Conservation (phyloP, 139 green algal genomes). For the Volvox reticuliferus region DNA sequence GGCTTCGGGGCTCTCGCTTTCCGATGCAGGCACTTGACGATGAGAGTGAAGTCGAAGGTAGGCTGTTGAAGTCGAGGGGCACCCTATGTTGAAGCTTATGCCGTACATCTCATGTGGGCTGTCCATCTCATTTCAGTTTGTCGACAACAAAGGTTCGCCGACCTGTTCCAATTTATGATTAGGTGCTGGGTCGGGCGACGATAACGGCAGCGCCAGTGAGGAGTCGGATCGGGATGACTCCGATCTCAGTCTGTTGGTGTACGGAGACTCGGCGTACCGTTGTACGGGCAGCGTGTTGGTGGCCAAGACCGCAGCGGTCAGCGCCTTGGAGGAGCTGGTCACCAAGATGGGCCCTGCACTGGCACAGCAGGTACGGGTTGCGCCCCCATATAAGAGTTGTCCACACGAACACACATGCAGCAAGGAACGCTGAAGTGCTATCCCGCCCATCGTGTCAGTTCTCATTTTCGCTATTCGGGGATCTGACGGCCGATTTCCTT, state of each 20-base stretch:
- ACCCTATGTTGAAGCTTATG: background rate
- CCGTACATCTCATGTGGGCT: background rate
- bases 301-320: slow-evolving; percentile 20
- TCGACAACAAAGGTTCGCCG: too few species aligned
- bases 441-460: too few species aligned
- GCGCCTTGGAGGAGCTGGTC: slow-evolving; percentile 36
- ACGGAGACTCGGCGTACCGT: background rate
- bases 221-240: slow-evolving; percentile 15
- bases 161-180: too few species aligned
- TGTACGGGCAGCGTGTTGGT: background rate
- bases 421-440: too few species aligned
- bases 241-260: background rate
- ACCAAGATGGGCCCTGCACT: background rate
- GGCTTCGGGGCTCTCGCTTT: too few species aligned
- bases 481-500: too few species aligned
- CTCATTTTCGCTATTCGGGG: too few species aligned
- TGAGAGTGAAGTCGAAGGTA: background rate
- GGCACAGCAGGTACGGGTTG: slow-evolving; percentile 1
- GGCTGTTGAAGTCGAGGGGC: background rate
- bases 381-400: too few species aligned
- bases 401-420: too few species aligned
- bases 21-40: background rate
- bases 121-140: too few species aligned
- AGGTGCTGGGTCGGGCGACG: background rate
- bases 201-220: background rate